A percentile compares a stretch with the other conserved stretches of the same genome.
These are phyloP conservation scores for Blastobotrys aristatus DNA, from an alignment of 1,139 yeast genomes.

Conservation along the genomic window DNA sequence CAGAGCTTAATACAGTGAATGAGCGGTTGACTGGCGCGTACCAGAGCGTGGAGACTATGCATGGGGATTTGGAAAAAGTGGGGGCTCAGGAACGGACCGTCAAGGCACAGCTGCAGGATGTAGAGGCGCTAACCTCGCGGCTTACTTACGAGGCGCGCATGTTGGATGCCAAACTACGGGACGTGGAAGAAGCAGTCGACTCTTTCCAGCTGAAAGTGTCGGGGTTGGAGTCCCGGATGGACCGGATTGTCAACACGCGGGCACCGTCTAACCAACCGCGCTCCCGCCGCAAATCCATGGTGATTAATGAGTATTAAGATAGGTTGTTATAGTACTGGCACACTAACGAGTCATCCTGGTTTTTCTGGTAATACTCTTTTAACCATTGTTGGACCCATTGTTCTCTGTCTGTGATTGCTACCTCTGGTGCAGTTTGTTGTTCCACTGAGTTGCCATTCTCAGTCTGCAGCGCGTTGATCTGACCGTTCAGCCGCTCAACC, in stretches of 20 bases:
- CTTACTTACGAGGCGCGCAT: constrained; percentile 75
- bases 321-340: background rate
- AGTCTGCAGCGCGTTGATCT: no score
- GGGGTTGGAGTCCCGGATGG: constrained; percentile 34
- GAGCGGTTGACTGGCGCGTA: constrained; percentile 18
- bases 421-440: no score
- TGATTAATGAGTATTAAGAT: background rate
- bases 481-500: no score
- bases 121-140: constrained; percentile 68
- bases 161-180: constrained; percentile 66
- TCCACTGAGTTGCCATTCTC: no score
- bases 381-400: background rate
- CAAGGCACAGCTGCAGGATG: constrained; percentile 51
- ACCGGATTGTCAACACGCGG: constrained; percentile 18
- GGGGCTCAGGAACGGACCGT: constrained; percentile 30
- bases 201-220: constrained; percentile 43
- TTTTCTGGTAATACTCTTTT: background rate
- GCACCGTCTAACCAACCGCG: background rate
- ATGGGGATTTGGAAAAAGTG: constrained; percentile 20
- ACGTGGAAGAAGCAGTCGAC: constrained; percentile 69
- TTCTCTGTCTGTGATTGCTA: no score
- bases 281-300: background rate
- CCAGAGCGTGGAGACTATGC: constrained; percentile 16
- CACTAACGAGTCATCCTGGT: background rate
- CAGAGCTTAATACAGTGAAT: background rate